phyloP scores from a whole-genome alignment of 2,329 filamentous ascomycete species.

The Akanthomyces muscarius region DNA sequence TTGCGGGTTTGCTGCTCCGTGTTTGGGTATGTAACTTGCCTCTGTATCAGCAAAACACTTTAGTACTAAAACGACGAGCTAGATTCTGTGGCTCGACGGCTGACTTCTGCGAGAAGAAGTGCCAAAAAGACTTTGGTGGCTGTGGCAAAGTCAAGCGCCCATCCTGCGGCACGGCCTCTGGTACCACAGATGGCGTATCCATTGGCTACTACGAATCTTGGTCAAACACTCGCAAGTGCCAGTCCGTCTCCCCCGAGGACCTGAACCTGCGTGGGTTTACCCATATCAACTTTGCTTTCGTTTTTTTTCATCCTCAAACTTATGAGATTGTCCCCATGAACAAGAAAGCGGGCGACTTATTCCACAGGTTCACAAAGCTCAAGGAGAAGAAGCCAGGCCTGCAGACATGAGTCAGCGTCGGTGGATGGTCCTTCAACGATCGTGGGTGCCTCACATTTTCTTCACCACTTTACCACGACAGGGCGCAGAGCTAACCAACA shows the following conservation, averaged over 20 bases:
- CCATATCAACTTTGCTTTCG: conserved; percentile 37
- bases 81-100: too few relatives aligned
- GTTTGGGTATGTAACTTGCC: background rate
- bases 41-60: too few relatives aligned
- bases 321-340: background rate
- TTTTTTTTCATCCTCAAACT: conserved; percentile 20
- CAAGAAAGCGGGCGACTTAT: background rate
- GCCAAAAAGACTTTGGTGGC: background rate
- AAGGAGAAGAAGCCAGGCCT: background rate
- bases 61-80: too few relatives aligned
- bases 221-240: conserved; percentile 22
- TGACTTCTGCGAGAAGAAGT: background rate
- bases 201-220: conserved; percentile 33
- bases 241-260: conserved; percentile 18
- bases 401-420: background rate
- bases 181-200: conserved; percentile 15
- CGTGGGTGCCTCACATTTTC: too few relatives aligned
- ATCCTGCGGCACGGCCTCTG: background rate
- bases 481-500: conserved; percentile 21
- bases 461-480: conserved; percentile 22
- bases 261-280: conserved; percentile 20
- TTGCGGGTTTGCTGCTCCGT: conserved; percentile 29
- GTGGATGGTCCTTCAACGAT: too few relatives aligned
- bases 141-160: background rate
- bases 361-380: background rate